Evolutionary conservation across 1,284 basidiomycete genomes (phyloP), one percentile per base, ranked within the genome.

Genomic region (Moesziomyces sp.): DNA sequence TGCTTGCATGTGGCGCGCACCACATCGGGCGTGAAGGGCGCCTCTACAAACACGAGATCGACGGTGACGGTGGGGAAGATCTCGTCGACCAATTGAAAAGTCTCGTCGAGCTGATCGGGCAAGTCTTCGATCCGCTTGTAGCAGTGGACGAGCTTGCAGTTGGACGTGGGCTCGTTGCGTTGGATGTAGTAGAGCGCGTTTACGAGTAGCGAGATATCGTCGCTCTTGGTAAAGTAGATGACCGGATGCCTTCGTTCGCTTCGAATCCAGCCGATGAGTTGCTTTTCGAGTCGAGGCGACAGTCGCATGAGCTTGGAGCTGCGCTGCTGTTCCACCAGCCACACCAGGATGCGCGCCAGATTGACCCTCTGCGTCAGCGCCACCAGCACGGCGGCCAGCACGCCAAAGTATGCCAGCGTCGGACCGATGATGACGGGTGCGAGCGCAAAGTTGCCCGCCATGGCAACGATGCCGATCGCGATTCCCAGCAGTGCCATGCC

Each of bases 81-180:
- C 58, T 77, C 77, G 21, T 78, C 77, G 14, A 77, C 74, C 35
- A 79, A 52, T 52, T 80, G 78, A 50, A 72, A 72, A 23, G 83
- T 84, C 16, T 81, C 81, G 54, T 83, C 82, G 28, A 85, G 64
- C 56, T 85, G 83, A 11, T 81, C 75, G 0, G 84, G 83, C 43
- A 84, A 78, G 1, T 86, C 87, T 2, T 84, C 82, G 67, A 88
- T 87, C 45, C 85, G 84, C 46, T 88, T 86, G 60, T 87, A 86
- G 74, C 90, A 91, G 77, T 91, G 90, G 1, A 90, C 87, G 34
- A 91, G 86, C 83, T 90, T 90, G 66, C 91, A 77, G 71, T 87
- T 87, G 0, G 89, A 87, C 0, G 91, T 90, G 59, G 89, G 88
- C 82, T 92, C 91, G 75, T 90, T 91, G 63, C 61, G 43, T 46